These are phyloP conservation scores for Raphanus raphanistrum DNA, from an alignment of 345 rosid genomes.

Conservation along the genomic window DNA sequence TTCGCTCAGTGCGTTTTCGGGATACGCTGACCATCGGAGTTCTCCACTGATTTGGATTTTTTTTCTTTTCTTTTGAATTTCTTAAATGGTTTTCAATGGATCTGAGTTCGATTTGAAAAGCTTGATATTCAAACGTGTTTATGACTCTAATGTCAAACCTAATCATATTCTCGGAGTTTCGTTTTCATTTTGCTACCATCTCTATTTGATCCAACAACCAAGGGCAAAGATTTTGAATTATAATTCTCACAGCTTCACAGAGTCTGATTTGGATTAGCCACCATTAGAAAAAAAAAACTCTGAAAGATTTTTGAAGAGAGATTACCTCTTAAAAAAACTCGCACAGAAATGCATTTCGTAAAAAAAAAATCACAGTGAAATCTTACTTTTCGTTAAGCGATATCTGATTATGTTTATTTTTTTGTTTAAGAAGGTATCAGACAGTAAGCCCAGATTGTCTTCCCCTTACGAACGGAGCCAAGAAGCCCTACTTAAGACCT, in stretches of 20 bases:
- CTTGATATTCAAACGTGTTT: neutral
- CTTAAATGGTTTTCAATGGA: constrained; percentile 8
- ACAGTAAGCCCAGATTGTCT: constrained; percentile 59
- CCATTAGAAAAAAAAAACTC: neutral
- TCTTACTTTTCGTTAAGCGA: neutral
- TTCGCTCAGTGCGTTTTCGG: neutral
- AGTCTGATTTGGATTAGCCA: neutral
- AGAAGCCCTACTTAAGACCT: constrained; percentile 44
- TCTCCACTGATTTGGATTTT: neutral
- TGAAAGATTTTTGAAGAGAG: neutral
- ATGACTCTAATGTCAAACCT: constrained; percentile 8
- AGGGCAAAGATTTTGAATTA: neutral
- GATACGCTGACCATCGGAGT: neutral
- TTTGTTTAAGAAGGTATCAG: constrained; percentile 48
- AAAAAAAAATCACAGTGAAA: neutral
- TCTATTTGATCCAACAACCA: neutral
- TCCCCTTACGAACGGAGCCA: constrained; percentile 46
- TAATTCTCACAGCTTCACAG: neutral
- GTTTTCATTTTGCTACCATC: neutral
- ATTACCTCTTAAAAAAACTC: neutral
- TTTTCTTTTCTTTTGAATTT: neutral
- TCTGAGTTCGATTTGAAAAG: constrained; percentile 33
- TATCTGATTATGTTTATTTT: neutral
- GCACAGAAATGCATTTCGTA: constrained; percentile 2
- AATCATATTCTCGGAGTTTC: neutral